Evolutionary conservation across 148 eudicot genomes (phyloP).

Genomic region (Oxyria digyna): DNA sequence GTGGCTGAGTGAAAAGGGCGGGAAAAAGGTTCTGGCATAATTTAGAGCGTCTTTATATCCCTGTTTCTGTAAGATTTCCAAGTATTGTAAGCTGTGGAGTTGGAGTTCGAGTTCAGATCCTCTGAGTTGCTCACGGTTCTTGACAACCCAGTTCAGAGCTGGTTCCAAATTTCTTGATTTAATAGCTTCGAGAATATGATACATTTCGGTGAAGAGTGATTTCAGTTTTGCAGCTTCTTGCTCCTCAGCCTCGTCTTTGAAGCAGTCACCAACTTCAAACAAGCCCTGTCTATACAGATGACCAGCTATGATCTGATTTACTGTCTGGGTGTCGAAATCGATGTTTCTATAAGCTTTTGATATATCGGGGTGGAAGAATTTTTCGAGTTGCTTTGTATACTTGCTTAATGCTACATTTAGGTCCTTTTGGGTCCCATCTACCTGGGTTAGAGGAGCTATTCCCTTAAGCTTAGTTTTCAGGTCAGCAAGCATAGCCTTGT

Average conservation of each 20-base stretch:
- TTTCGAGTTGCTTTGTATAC: slow-evolving; percentile 67
- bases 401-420: slow-evolving; percentile 52
- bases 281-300: slow-evolving; percentile 70
- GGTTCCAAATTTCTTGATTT: slow-evolving; percentile 46
- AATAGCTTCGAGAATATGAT: slow-evolving; percentile 56
- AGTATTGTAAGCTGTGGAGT: slow-evolving; percentile 51
- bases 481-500: slow-evolving; percentile 36
- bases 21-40: slow-evolving; percentile 43
- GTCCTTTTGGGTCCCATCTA: slow-evolving; percentile 66
- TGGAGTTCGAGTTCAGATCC: slow-evolving; percentile 69
- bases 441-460: slow-evolving; percentile 45
- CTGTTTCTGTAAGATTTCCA: slow-evolving; percentile 51
- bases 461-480: slow-evolving; percentile 60
- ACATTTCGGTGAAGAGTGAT: slow-evolving; percentile 54
- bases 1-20: slow-evolving; percentile 40
- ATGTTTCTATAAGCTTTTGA: slow-evolving; percentile 67
- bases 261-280: slow-evolving; percentile 65
- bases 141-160: slow-evolving; percentile 51
- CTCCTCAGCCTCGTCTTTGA: slow-evolving; percentile 45
- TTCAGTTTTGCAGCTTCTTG: slow-evolving; percentile 30
- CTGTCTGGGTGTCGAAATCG: slow-evolving; percentile 42
- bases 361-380: slow-evolving; percentile 57
- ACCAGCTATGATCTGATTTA: slow-evolving; percentile 61
- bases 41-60: slow-evolving; percentile 52
- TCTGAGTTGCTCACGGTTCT: slow-evolving; percentile 48